These are phyloP conservation scores for Conringia planisiliqua DNA, from an alignment of 345 rosid genomes.

Conservation along the genomic window DNA sequence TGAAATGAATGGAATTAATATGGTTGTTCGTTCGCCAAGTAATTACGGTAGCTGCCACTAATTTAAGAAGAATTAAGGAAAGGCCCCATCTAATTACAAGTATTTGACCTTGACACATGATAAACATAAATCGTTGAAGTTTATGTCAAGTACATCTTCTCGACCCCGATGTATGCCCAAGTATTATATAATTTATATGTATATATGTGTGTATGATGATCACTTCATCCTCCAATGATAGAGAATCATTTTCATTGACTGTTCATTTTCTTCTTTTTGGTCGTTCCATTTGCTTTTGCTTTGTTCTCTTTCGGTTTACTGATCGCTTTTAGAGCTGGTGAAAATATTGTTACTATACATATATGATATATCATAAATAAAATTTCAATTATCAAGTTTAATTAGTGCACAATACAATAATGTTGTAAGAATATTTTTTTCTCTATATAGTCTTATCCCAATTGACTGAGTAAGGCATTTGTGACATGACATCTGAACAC, in stretches of 20 bases:
- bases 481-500: background rate
- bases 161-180: background rate
- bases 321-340: conserved; percentile 5
- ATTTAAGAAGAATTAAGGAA: background rate
- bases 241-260: conserved; percentile 9
- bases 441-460: background rate
- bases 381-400: background rate
- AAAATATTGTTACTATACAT: background rate
- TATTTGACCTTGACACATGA: background rate
- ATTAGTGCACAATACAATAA: background rate
- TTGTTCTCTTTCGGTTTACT: conserved; percentile 14
- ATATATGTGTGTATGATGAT: background rate
- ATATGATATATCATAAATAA: background rate
- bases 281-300: conserved; percentile 27
- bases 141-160: background rate
- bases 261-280: conserved; percentile 17
- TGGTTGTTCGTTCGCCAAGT: background rate
- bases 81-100: background rate
- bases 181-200: background rate
- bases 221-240: conserved; percentile 6
- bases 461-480: background rate
- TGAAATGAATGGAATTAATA: background rate
- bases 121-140: background rate
- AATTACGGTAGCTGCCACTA: background rate
- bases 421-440: background rate